A percentile compares a stretch with the other conserved stretches of the same genome.
These are phyloP conservation scores for Cytospora leucostoma DNA, from an alignment of 2,329 filamentous ascomycete genomes.

Conservation along the genomic window DNA sequence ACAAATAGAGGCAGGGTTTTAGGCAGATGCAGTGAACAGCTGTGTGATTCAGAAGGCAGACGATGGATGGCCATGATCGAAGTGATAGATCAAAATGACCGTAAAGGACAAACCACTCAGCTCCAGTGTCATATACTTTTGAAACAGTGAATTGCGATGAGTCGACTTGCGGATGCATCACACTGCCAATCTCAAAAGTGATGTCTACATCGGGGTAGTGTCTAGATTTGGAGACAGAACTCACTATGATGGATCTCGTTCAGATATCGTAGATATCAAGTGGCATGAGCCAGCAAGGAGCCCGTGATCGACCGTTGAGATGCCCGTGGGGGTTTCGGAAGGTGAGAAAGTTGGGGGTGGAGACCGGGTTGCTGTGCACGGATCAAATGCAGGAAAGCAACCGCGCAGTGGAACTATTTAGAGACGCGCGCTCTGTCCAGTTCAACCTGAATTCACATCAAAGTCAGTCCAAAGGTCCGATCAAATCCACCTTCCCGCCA, in stretches of 20 bases:
- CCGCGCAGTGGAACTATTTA: constrained; percentile 19
- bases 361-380: constrained; percentile 26
- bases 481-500: constrained; percentile 1
- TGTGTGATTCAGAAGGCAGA: constrained; percentile 1
- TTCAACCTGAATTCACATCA: constrained; percentile 21
- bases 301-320: constrained; percentile 4
- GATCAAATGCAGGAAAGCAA: constrained; percentile 27
- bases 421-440: constrained; percentile 27
- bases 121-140: constrained; percentile 4
- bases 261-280: constrained; percentile 2
- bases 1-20: neutral
- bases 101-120: constrained; percentile 1
- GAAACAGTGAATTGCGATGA: constrained; percentile 6
- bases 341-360: constrained; percentile 25
- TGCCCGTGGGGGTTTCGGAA: constrained; percentile 10
- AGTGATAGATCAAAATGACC: constrained; percentile 19
- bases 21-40: constrained; percentile 16
- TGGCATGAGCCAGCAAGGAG: constrained; percentile 1
- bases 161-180: neutral
- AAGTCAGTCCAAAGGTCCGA: constrained; percentile 20
- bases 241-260: neutral
- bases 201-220: neutral
- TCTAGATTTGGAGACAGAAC: neutral
- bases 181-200: neutral
- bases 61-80: neutral